Base-by-base conservation (phyloP, 73 alveolate species). In the Paramecium sexaurelia region DNA sequence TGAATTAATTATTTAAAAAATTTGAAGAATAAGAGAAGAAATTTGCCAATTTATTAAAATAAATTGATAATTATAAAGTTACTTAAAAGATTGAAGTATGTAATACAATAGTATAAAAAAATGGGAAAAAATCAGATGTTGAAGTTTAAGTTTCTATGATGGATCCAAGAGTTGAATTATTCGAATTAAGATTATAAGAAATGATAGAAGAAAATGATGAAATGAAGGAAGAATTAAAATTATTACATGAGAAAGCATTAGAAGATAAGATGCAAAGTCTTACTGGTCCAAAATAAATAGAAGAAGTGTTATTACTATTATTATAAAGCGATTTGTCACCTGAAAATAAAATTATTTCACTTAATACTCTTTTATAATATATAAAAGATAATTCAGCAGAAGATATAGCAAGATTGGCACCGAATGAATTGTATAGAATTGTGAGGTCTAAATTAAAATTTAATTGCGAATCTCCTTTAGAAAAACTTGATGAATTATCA, bases 331-430 rank as follows among this genome's bases (percentile, higher is more conserved):
- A 78, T 41, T 41, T 78, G 24, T 40, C 68, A 39, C 55, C 90
- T 7, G 90, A 78, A 2, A 78, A 45, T 26, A 78, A 78, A 61
- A 78, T 78, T 17, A 39, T 29, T 8, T 22, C 90, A 29, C 41
- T 78, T 40, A 17, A 37, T 37, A 45, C 90, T 13, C 27, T 78
- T 41, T 22, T 78, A 26, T 24, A 78, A 19, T 78, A 78, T 78
- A 78, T 78, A 10, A 37, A 20, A 1, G 90, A 78, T 22, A 39
- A 78, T 78, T 41, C 55, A 17, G 75, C 43, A 7, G 90, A 37
- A 24, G 90, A 78, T 78, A 78, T 78, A 11, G 51, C 90, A 36
- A 32, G 55, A 39, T 39, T 78, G 43, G 90, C 90, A 19, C 90
- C 90, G 20, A 78, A 78, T 78, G 90, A 78, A 43, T 19, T 78